A percentile compares a stretch with the other conserved stretches of the same genome.
Evolutionary conservation across 2,329 filamentous ascomycete species (phyloP).

Genomic region (Trichophyton benhamiae): DNA sequence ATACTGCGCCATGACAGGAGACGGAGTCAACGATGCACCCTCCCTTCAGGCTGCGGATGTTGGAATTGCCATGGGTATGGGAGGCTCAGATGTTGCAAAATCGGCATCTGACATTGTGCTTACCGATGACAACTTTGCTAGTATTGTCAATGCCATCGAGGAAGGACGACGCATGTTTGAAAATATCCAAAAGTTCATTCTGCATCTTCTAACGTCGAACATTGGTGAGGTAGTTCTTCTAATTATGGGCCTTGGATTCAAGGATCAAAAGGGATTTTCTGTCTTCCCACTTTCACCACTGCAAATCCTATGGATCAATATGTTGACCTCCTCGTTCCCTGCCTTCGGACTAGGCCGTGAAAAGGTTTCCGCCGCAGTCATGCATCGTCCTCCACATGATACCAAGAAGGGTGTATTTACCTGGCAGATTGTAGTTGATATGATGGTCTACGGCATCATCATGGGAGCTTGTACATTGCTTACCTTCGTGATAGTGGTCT

Average conservation of each 20-base stretch:
- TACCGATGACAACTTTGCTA: conserved; percentile 78
- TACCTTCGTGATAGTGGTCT: conserved; percentile 43
- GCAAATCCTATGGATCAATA: conserved; percentile 53
- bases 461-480: conserved; percentile 40
- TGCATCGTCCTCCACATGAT: conserved; percentile 43
- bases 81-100: conserved; percentile 75
- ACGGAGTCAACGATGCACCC: conserved; percentile 78
- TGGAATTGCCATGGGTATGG: conserved; percentile 78
- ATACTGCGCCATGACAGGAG: conserved; percentile 79
- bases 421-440: conserved; percentile 41
- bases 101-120: conserved; percentile 51
- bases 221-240: conserved; percentile 46
- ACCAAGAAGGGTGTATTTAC: conserved; percentile 42
- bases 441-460: conserved; percentile 42
- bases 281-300: conserved; percentile 49
- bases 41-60: conserved; percentile 71
- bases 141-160: conserved; percentile 69
- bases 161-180: conserved; percentile 77
- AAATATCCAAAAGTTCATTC: conserved; percentile 67
- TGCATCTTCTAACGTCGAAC: conserved; percentile 45
- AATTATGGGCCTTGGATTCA: conserved; percentile 47
- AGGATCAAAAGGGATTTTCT: conserved; percentile 40
- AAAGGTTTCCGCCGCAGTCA: conserved; percentile 42
- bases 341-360: conserved; percentile 50
- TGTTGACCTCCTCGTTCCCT: conserved; percentile 48